These are phyloP conservation scores for Hanseniaspora hatyaiensis DNA, from an alignment of 805 yeast species.

Conservation along the genomic window DNA sequence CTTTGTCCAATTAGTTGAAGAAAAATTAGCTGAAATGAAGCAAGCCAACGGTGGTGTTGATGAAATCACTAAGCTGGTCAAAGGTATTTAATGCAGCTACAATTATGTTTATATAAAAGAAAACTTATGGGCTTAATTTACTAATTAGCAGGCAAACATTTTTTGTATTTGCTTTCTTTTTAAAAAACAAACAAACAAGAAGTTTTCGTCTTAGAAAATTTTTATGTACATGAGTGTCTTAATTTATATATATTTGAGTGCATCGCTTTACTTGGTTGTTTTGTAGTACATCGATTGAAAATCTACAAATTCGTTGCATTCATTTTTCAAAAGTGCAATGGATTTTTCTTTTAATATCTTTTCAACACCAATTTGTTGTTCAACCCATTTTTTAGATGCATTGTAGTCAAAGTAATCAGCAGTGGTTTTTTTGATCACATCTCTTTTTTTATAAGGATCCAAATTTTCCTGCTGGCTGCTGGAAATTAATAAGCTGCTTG, in stretches of 20 bases:
- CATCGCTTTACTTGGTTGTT: background rate
- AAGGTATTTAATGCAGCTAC: constrained; percentile 34
- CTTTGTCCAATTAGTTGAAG: constrained; percentile 42
- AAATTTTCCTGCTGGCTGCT: constrained; percentile 26
- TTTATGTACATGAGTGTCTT: too few relatives aligned
- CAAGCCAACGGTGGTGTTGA: constrained; percentile 41
- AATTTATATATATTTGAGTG: background rate
- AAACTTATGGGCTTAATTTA: too few relatives aligned
- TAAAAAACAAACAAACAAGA: too few relatives aligned
- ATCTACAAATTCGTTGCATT: constrained; percentile 29
- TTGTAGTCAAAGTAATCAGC: constrained; percentile 25
- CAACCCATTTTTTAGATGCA: constrained; percentile 29
- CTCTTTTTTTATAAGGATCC: constrained; percentile 43
- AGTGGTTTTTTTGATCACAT: constrained; percentile 27
- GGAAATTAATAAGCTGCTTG: too few relatives aligned
- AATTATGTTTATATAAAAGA: background rate
- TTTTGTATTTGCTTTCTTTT: too few relatives aligned
- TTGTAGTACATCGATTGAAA: constrained; percentile 19
- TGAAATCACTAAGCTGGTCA: constrained; percentile 52
- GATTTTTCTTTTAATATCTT: constrained; percentile 32
- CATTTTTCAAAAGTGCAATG: constrained; percentile 28
- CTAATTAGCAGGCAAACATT: too few relatives aligned
- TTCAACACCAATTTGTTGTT: constrained; percentile 35
- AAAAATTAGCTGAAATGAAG: constrained; percentile 40
- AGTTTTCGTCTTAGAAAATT: too few relatives aligned